phyloP scores from a whole-genome alignment of 202 grass and related monocot species.

The Panicum virgatum region DNA sequence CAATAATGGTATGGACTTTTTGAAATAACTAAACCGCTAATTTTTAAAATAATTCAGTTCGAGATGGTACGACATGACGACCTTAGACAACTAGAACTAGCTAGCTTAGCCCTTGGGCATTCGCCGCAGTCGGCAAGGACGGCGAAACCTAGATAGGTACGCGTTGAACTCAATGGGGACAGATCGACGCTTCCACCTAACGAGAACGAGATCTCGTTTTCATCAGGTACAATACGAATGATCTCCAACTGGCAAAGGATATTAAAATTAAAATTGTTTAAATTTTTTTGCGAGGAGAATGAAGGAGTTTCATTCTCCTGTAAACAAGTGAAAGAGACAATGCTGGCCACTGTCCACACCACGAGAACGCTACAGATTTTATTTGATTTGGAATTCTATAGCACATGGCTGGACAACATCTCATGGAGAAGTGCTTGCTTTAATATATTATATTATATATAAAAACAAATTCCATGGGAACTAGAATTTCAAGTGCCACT shows the following conservation, averaged over 20 bases:
- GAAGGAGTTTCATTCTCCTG: neutral
- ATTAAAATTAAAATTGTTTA: neutral
- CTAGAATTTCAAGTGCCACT: constrained; percentile 30
- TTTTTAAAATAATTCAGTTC: neutral
- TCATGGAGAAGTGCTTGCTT: constrained; percentile 23
- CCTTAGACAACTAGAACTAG: constrained; percentile 26
- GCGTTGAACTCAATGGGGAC: constrained; percentile 30
- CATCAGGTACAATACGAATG: constrained; percentile 20
- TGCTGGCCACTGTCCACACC: constrained; percentile 23
- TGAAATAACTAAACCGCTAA: neutral
- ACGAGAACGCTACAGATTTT: constrained; percentile 27
- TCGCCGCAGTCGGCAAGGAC: constrained; percentile 22
- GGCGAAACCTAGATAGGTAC: constrained; percentile 21
- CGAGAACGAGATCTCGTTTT: constrained; percentile 38
- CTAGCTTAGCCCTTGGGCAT: neutral
- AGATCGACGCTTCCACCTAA: constrained; percentile 31
- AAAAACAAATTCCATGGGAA: neutral
- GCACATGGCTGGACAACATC: constrained; percentile 4
- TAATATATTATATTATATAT: too few relatives aligned
- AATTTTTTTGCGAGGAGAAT: neutral
- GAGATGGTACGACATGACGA: neutral
- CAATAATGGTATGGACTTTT: neutral
- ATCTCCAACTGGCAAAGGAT: constrained; percentile 40
- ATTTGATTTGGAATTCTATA: neutral
- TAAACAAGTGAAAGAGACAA: constrained; percentile 8